Percentiles rank a stretch among this genome's conserved stretches.
Evolutionary conservation across 2,329 filamentous ascomycete genomes (phyloP).

Genomic region (Nemania sp.): DNA sequence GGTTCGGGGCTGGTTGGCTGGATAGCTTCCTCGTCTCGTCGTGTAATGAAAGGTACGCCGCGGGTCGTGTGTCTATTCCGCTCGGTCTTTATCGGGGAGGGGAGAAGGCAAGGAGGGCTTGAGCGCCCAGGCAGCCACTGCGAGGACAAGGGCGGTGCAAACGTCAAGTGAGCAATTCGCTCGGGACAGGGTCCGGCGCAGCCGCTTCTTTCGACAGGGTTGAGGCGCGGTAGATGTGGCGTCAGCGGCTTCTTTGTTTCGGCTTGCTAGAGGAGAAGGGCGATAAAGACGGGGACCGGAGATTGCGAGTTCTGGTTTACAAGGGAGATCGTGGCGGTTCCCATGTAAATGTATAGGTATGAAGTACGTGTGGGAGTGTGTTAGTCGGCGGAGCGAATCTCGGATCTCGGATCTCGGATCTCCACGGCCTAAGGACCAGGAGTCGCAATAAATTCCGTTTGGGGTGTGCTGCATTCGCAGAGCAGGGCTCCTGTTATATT

Average conservation of each 20-base stretch:
- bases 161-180: neutral
- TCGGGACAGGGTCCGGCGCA: neutral
- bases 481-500: neutral
- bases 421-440: neutral
- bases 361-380: neutral
- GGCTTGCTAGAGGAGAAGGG: neutral
- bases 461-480: conserved; percentile 13
- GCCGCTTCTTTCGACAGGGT: neutral
- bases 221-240: neutral
- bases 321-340: neutral
- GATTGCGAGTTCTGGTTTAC: neutral
- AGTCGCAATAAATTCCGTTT: neutral
- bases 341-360: neutral
- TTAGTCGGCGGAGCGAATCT: neutral
- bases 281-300: conserved; percentile 1
- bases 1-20: neutral
- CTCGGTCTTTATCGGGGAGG: neutral
- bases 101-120: neutral
- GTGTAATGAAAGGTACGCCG: neutral
- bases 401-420: neutral
- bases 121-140: neutral
- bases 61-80: neutral
- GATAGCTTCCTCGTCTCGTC: neutral
- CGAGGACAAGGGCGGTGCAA: neutral
- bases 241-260: conserved; percentile 7